Conservation (phyloP, 1,139 yeast species). For the Debaryomyces sp. region DNA sequence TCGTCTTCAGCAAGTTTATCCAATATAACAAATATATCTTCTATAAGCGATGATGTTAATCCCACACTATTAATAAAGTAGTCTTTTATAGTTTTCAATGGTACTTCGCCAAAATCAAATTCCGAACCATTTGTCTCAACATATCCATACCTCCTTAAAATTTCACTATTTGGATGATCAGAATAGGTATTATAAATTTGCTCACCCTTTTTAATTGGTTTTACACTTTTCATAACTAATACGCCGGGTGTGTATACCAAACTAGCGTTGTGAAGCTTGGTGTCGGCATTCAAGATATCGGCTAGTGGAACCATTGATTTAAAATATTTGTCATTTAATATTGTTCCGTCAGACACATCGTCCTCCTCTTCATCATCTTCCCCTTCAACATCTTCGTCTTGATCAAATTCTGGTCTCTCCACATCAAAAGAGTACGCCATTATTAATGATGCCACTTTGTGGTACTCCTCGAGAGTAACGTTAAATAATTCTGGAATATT, state of each 20-base stretch:
- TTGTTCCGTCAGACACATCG: conserved; percentile 27
- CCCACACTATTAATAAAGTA: conserved; percentile 30
- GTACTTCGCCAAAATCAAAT: conserved; percentile 80
- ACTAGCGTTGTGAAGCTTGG: conserved; percentile 76
- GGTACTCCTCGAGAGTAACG: conserved; percentile 59
- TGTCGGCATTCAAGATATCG: conserved; percentile 86
- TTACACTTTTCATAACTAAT: conserved; percentile 72
- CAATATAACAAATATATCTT: conserved; percentile 32
- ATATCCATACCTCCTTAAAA: conserved; percentile 88
- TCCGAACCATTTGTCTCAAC: conserved; percentile 77
- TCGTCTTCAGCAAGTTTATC: conserved; percentile 36
- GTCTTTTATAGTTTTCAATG: conserved; percentile 40
- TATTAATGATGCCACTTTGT: conserved; percentile 63
- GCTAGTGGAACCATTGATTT: conserved; percentile 95
- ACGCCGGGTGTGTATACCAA: conserved; percentile 48
- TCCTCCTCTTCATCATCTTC: conserved; percentile 21
- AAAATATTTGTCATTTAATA: conserved; percentile 45
- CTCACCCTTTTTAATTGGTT: conserved; percentile 59
- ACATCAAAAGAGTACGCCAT: conserved; percentile 50
- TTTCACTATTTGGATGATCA: conserved; percentile 85
- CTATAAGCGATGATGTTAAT: conserved; percentile 26
- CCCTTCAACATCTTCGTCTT: conserved; percentile 19
- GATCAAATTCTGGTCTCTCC: conserved; percentile 24
- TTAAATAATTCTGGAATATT: conserved; percentile 28
- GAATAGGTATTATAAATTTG: conserved; percentile 91